Base-by-base conservation (phyloP, 306 rosid genomes). In the Acacia melanoxylon region DNA sequence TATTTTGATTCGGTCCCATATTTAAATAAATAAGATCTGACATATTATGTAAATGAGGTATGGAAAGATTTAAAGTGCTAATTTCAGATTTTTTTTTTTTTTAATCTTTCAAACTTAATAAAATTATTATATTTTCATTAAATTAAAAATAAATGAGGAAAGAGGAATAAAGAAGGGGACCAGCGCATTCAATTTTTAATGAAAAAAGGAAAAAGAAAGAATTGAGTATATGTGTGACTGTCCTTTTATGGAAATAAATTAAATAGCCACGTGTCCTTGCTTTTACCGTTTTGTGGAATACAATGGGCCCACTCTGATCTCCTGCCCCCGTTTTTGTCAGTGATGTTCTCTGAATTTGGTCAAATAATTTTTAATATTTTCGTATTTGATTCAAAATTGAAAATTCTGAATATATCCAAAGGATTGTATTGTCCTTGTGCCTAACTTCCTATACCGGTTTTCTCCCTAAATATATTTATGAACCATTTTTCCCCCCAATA, bases 181-280 rank as follows among this genome's bases (percentile, higher is more conserved):
- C 65, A 58, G 12, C 29, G 22, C 10, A 24, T 10, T 16, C 31
- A 59, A 24, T 9, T 42, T 54, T 5, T 7, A 8, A 1, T 42
- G 19, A 0, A 4, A 22, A 25, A 37, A 37, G 0, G 37, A 8
- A 22, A 15, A 81, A 63, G 27, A 19, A 3, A 19, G 29, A 27
- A 37, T 19, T 2, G 68, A 63, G 52, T 41, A 52, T 77, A 51
- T 14, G 4, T 41, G 77, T 46, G 84, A 2, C 22, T 45, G 81
- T 78, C 74, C 25, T 62, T 19, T 71, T 62, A 27, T 0, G 82
- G 85, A 31, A 83, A 65, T 45, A 51, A 11, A 19, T 20, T 8
- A 24, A 58, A 81, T 62, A 17, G 87, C 85, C 91, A 89, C 91
- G 91, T 86, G 74, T 73, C 85, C 62, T 16, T 8, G 25, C 48